Percentiles rank a stretch among this genome's conserved stretches.
phyloP scores from a whole-genome alignment of 306 rosid genomes.

The Cicer bijugum region DNA sequence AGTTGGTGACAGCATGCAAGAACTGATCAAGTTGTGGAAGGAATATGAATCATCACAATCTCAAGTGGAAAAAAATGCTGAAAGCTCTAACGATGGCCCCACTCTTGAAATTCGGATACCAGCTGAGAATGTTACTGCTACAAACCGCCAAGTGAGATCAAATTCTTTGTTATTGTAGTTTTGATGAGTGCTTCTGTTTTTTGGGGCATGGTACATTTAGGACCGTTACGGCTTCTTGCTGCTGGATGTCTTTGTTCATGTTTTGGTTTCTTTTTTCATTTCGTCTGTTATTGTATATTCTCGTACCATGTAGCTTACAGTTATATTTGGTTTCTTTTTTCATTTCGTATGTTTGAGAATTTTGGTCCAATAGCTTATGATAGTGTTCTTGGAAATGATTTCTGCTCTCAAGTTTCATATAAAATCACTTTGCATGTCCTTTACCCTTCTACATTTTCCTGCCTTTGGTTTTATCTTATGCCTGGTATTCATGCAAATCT shows the following conservation, averaged over 20 bases:
- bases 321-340: neutral
- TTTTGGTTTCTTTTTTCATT: slow-evolving; percentile 34
- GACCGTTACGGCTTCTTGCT: slow-evolving; percentile 13
- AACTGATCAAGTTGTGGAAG: slow-evolving; percentile 82
- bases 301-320: neutral
- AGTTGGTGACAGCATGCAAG: slow-evolving; percentile 98
- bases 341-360: neutral
- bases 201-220: neutral
- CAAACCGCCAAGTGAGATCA: slow-evolving; percentile 88
- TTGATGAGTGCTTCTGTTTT: slow-evolving; percentile 17
- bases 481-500: slow-evolving; percentile 16
- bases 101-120: slow-evolving; percentile 92
- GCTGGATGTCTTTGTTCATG: slow-evolving; percentile 31
- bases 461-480: slow-evolving; percentile 19
- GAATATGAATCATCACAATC: slow-evolving; percentile 69
- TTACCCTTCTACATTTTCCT: neutral
- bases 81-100: slow-evolving; percentile 71
- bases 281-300: slow-evolving; percentile 30
- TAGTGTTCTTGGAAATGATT: slow-evolving; percentile 25
- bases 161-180: slow-evolving; percentile 10
- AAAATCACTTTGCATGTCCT: neutral
- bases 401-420: slow-evolving; percentile 5
- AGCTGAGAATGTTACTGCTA: slow-evolving; percentile 86
- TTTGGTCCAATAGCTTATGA: slow-evolving; percentile 28
- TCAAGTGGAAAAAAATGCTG: slow-evolving; percentile 63